Evolutionary conservation across 1,284 basidiomycete genomes (phyloP).

Genomic region (Phlebopus sp.): DNA sequence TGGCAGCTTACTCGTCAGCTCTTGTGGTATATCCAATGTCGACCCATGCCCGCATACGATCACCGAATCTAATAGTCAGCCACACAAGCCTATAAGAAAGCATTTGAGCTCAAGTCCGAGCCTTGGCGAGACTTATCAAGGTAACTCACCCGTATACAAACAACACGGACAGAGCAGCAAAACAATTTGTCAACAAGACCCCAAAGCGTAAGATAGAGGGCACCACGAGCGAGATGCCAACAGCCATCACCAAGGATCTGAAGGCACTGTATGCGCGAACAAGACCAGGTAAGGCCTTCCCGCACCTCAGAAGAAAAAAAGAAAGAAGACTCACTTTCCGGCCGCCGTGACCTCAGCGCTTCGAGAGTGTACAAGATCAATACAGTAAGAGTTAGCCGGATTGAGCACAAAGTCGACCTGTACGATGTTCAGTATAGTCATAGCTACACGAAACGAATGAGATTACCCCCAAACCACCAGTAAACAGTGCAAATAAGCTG

Average conservation of each 20-base stretch:
- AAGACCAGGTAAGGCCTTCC: neutral
- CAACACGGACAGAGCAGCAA: conserved; percentile 40
- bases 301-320: neutral
- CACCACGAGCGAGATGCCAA: conserved; percentile 22
- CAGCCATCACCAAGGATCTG: conserved; percentile 33
- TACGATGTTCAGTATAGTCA: neutral
- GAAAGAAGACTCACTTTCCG: conserved; percentile 5
- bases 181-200: conserved; percentile 45
- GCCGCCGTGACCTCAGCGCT: conserved; percentile 23
- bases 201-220: conserved; percentile 51
- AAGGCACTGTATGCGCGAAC: conserved; percentile 31
- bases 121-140: neutral
- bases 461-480: conserved; percentile 23
- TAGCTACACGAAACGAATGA: neutral
- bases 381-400: conserved; percentile 13
- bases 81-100: conserved; percentile 31
- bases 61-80: conserved; percentile 39
- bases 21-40: conserved; percentile 35
- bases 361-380: conserved; percentile 17
- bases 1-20: too few species aligned
- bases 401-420: conserved; percentile 19
- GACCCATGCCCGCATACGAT: conserved; percentile 39
- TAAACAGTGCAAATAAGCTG: conserved; percentile 18
- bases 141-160: conserved; percentile 37
- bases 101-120: conserved; percentile 3